phyloP scores from a whole-genome alignment of 78 protist species.

The Reticulomyxa filosa region DNA sequence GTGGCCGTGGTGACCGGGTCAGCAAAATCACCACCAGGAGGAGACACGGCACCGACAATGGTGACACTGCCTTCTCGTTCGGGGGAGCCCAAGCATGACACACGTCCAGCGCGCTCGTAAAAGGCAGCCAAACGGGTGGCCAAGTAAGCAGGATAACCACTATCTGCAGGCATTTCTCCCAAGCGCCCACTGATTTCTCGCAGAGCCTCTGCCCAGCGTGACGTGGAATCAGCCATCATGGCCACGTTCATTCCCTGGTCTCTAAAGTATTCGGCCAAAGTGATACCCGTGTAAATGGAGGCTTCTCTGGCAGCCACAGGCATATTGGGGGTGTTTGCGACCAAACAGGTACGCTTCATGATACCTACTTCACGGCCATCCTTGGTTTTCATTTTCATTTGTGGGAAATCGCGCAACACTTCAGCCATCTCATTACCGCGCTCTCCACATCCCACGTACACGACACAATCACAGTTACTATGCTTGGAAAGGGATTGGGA shows the following conservation, averaged over 20 bases:
- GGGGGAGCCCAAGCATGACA: conserved; percentile 84
- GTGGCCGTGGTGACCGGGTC: conserved; percentile 98
- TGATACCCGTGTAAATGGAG: conserved; percentile 96
- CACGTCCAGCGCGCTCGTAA: conserved; percentile 95
- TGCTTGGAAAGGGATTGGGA: conserved; percentile 96
- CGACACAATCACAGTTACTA: conserved; percentile 95
- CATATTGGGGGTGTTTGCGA: conserved; percentile 99
- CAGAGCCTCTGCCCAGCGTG: conserved; percentile 96
- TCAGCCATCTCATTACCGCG: conserved; percentile 98
- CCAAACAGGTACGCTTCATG: conserved; percentile 98
- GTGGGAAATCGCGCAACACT: conserved; percentile 91
- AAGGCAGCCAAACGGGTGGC: conserved; percentile 96
- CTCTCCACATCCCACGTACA: conserved; percentile 93
- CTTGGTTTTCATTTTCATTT: conserved; percentile 14
- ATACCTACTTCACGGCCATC: conserved; percentile 64
- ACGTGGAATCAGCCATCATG: conserved; percentile 49
- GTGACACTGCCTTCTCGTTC: conserved; percentile 85
- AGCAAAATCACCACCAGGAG: conserved; percentile 99
- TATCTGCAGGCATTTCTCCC: conserved; percentile 99
- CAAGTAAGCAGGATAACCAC: conserved; percentile 99
- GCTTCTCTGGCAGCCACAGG: conserved; percentile 57
- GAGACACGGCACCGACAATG: conserved; percentile 99
- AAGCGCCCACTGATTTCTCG: conserved; percentile 99
- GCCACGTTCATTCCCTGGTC: conserved; percentile 96
- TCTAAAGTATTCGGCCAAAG: conserved; percentile 94